Evolutionary conservation across 2,329 filamentous ascomycete genomes (phyloP).

Genomic region (Fusarium robinianum): DNA sequence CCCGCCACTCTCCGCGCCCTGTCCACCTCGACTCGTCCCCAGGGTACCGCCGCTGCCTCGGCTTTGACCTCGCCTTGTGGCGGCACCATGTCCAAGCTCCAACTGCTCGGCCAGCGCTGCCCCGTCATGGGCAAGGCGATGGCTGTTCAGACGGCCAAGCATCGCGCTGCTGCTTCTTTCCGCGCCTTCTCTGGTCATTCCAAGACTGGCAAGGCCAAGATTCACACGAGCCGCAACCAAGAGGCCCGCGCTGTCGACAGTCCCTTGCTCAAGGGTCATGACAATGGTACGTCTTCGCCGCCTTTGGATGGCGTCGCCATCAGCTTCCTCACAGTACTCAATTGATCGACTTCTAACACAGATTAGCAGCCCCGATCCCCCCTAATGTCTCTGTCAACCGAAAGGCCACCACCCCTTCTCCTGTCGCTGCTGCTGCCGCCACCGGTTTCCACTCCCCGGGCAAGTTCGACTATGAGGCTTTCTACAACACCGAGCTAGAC

Average conservation of each 20-base stretch:
- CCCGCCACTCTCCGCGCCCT: constrained; percentile 89
- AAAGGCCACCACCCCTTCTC: constrained; percentile 32
- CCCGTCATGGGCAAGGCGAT: constrained; percentile 99
- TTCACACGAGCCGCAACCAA: constrained; percentile 80
- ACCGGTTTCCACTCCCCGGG: constrained; percentile 43
- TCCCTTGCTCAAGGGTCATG: constrained; percentile 51
- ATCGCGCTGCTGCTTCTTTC: constrained; percentile 54
- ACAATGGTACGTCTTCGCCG: constrained; percentile 52
- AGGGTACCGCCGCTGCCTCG: constrained; percentile 45
- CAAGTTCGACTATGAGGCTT: constrained; percentile 88
- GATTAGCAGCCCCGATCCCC: constrained; percentile 29
- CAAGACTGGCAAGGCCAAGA: constrained; percentile 66
- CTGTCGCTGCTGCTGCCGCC: constrained; percentile 30
- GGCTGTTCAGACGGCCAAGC: constrained; percentile 75
- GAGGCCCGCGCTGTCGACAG: constrained; percentile 78
- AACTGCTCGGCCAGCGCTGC: constrained; percentile 91
- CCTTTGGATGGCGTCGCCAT: neutral
- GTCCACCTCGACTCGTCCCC: constrained; percentile 71
- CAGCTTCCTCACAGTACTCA: neutral
- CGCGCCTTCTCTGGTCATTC: constrained; percentile 56
- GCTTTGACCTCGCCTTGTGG: constrained; percentile 68
- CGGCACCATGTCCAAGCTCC: constrained; percentile 95
- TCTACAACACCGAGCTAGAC: constrained; percentile 86
- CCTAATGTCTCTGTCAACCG: constrained; percentile 28
- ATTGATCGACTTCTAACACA: constrained; percentile 14